Conservation (phyloP, 2,329 filamentous ascomycete genomes). For the Hysterium pulicare region DNA sequence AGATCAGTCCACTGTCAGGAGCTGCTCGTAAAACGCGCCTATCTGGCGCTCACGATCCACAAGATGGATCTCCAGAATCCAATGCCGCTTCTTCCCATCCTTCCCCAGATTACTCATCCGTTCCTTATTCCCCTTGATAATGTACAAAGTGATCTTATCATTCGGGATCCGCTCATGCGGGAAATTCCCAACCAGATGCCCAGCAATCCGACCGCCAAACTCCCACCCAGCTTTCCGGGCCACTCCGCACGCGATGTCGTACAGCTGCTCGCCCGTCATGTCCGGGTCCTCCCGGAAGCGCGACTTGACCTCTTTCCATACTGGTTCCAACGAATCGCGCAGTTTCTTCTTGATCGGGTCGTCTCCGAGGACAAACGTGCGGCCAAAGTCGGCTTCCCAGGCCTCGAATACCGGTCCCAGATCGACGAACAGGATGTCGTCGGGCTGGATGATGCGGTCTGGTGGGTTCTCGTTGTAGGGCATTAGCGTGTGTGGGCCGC, state of each 20-base stretch:
- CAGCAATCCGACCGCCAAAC: conserved; percentile 46
- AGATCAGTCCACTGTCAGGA: conserved; percentile 11
- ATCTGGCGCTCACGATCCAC: conserved; percentile 38
- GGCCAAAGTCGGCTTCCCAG: conserved; percentile 54
- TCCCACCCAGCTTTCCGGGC: conserved; percentile 42
- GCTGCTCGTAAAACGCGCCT: conserved; percentile 45
- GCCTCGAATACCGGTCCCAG: conserved; percentile 52
- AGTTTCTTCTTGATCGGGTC: conserved; percentile 46
- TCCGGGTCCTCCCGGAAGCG: conserved; percentile 38
- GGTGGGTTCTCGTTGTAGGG: conserved; percentile 51
- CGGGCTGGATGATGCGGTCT: conserved; percentile 45
- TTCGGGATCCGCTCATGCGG: conserved; percentile 51
- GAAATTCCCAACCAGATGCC: conserved; percentile 51
- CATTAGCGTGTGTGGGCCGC: conserved; percentile 48
- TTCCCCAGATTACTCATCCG: conserved; percentile 39
- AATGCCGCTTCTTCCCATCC: conserved; percentile 45
- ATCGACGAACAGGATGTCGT: conserved; percentile 53
- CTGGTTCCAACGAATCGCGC: conserved; percentile 46
- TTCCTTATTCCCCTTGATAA: conserved; percentile 44
- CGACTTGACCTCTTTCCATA: conserved; percentile 46
- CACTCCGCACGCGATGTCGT: conserved; percentile 40
- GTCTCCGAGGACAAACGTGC: conserved; percentile 50
- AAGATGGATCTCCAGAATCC: conserved; percentile 52
- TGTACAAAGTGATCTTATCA: conserved; percentile 46
- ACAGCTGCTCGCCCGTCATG: conserved; percentile 50